Evolutionary conservation across 1,139 yeast species (phyloP).

Genomic region (Hyphopichia wangnamkhiaoensis): DNA sequence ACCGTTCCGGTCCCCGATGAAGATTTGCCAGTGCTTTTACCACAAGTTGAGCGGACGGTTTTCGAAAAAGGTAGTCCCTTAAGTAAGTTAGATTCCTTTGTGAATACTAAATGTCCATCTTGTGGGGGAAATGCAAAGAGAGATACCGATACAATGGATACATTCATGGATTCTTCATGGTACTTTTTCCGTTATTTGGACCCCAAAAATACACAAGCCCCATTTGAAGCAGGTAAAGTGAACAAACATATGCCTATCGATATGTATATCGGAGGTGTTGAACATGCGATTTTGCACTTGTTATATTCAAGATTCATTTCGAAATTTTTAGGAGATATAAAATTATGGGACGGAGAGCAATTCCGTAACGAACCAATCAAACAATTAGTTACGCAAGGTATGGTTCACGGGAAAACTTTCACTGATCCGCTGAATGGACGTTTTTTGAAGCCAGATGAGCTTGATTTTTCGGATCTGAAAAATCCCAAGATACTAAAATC

Average conservation of each 20-base stretch:
- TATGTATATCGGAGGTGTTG: constrained; percentile 90
- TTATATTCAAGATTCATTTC: constrained; percentile 82
- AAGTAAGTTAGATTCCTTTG: constrained; percentile 66
- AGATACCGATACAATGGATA: constrained; percentile 98
- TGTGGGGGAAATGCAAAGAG: constrained; percentile 75
- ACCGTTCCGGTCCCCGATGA: constrained; percentile 85
- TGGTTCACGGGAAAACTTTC: constrained; percentile 93
- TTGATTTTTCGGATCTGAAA: constrained; percentile 38
- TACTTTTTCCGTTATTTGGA: constrained; percentile 85
- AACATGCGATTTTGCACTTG: constrained; percentile 91
- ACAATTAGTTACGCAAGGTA: constrained; percentile 87
- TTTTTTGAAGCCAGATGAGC: constrained; percentile 76
- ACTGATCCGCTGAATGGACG: constrained; percentile 70
- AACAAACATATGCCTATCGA: constrained; percentile 75
- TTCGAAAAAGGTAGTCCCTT: constrained; percentile 73
- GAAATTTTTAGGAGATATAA: constrained; percentile 68
- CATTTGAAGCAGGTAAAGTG: constrained; percentile 58
- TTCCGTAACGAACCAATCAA: constrained; percentile 76
- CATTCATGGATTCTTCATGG: constrained; percentile 98
- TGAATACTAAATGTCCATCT: constrained; percentile 74
- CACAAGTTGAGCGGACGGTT: constrained; percentile 45
- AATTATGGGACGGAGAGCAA: constrained; percentile 46
- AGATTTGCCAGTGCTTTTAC: constrained; percentile 79
- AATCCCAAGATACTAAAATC: constrained; percentile 50
- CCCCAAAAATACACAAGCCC: constrained; percentile 54